A percentile compares a stretch with the other conserved stretches of the same genome.
phyloP scores from a whole-genome alignment of 345 rosid species.

The Moricandia arvensis region DNA sequence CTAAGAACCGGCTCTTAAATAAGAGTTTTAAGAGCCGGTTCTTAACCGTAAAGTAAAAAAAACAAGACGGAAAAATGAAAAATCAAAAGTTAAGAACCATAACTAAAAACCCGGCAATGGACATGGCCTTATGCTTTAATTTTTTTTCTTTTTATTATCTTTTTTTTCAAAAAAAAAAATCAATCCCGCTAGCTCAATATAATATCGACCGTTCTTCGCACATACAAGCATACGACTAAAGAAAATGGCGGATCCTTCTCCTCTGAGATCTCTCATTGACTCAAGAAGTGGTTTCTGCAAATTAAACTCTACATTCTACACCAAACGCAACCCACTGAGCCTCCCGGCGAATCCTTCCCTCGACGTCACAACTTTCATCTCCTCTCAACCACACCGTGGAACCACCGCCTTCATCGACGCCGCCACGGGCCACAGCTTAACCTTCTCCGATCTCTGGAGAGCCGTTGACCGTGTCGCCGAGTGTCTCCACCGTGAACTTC shows the following conservation, averaged over 20 bases:
- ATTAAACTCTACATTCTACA: conserved; percentile 56
- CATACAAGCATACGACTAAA: background rate
- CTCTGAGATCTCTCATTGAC: conserved; percentile 14
- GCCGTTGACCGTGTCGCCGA: conserved; percentile 65
- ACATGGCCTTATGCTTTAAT: too few species aligned
- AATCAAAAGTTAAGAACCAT: too few species aligned
- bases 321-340: conserved; percentile 54
- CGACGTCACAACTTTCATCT: conserved; percentile 75
- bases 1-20: too few species aligned
- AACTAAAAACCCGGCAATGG: too few species aligned
- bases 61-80: too few species aligned
- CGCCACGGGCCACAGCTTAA: conserved; percentile 52
- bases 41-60: too few species aligned
- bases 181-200: background rate
- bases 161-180: too few species aligned
- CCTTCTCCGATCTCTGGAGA: conserved; percentile 65
- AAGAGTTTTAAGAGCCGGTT: too few species aligned
- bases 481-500: conserved; percentile 46
- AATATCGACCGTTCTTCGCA: background rate
- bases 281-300: conserved; percentile 59
- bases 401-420: conserved; percentile 74
- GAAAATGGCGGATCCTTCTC: background rate
- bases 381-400: conserved; percentile 70
- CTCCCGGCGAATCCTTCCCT: conserved; percentile 51
- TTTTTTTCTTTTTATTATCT: too few species aligned